Evolutionary conservation across 2,329 filamentous ascomycete species (phyloP).

Genomic region (Venturia aucupariae): DNA sequence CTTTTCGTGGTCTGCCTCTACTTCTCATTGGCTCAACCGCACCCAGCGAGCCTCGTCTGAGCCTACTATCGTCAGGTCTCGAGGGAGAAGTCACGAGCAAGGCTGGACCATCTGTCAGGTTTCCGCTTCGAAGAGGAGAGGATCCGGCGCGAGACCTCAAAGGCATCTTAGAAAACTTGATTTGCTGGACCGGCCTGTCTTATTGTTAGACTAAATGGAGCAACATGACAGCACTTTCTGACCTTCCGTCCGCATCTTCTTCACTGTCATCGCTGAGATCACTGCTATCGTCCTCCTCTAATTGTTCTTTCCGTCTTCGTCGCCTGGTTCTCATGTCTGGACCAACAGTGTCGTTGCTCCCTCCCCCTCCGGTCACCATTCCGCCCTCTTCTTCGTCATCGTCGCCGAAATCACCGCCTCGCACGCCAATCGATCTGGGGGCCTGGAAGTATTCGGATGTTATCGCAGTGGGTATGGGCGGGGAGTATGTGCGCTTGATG

Average conservation of each 20-base stretch:
- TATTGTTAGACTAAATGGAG: background rate
- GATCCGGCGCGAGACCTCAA: slow-evolving; percentile 77
- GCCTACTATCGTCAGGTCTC: slow-evolving; percentile 32
- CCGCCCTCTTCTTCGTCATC: slow-evolving; percentile 63
- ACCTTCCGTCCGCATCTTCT: slow-evolving; percentile 53
- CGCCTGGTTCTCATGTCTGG: slow-evolving; percentile 55
- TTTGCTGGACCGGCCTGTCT: slow-evolving; percentile 65
- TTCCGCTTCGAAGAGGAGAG: slow-evolving; percentile 67
- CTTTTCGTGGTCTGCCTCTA: slow-evolving; percentile 59
- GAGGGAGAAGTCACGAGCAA: slow-evolving; percentile 49
- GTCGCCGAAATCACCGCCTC: slow-evolving; percentile 49
- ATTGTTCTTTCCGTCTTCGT: slow-evolving; percentile 55
- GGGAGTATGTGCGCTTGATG: slow-evolving; percentile 75
- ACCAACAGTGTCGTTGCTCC: slow-evolving; percentile 56
- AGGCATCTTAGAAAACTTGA: slow-evolving; percentile 95
- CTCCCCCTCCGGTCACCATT: slow-evolving; percentile 58
- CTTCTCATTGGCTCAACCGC: slow-evolving; percentile 51
- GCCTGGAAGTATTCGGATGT: slow-evolving; percentile 80
- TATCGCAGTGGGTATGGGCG: slow-evolving; percentile 73
- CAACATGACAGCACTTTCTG: slow-evolving; percentile 19
- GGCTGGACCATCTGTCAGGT: slow-evolving; percentile 45
- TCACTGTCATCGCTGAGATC: slow-evolving; percentile 79
- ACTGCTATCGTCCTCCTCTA: slow-evolving; percentile 78
- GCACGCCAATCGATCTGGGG: slow-evolving; percentile 48
- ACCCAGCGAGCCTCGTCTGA: slow-evolving; percentile 61